A percentile compares a stretch with the other conserved stretches of the same genome.
phyloP scores from a whole-genome alignment of 2,329 filamentous ascomycete genomes.

The Chaetomiaceae sp. region DNA sequence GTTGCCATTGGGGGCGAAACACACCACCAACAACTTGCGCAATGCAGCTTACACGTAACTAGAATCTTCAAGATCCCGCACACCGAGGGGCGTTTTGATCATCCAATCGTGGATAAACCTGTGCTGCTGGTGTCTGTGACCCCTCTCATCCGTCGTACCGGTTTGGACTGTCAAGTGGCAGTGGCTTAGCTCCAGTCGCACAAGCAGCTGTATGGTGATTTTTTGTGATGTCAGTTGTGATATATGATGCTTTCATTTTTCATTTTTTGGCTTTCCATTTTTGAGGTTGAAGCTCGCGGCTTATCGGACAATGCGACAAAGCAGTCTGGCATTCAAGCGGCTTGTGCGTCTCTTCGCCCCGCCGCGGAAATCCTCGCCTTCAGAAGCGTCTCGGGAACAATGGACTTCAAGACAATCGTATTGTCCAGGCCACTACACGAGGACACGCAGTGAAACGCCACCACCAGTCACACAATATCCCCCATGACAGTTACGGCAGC shows the following conservation, averaged over 20 bases:
- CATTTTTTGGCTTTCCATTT: no score
- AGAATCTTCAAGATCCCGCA: conserved; percentile 1
- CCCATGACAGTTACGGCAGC: not conserved
- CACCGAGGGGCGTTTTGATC: no score
- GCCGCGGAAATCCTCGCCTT: no score
- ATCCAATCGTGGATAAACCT: not conserved
- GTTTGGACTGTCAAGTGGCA: no score
- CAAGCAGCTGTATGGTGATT: not conserved
- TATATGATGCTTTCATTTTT: not conserved
- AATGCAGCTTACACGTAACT: not conserved
- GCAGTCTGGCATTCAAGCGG: no score
- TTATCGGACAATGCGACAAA: no score
- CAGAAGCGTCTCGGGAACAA: not conserved
- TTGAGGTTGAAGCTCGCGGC: no score
- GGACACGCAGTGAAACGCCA: not conserved
- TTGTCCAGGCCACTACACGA: not conserved
- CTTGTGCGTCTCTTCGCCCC: no score
- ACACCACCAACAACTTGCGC: not conserved
- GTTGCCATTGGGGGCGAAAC: not conserved
- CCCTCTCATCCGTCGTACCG: not conserved
- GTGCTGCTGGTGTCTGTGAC: not conserved
- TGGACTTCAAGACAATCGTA: not conserved
- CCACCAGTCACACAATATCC: not conserved
- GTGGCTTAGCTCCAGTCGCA: not conserved
- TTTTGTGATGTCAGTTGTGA: not conserved